A percentile compares a stretch with the other conserved stretches of the same genome.
Evolutionary conservation across 371 early-diverging fungal species (phyloP).

Genomic region (Zychaea mexicana): DNA sequence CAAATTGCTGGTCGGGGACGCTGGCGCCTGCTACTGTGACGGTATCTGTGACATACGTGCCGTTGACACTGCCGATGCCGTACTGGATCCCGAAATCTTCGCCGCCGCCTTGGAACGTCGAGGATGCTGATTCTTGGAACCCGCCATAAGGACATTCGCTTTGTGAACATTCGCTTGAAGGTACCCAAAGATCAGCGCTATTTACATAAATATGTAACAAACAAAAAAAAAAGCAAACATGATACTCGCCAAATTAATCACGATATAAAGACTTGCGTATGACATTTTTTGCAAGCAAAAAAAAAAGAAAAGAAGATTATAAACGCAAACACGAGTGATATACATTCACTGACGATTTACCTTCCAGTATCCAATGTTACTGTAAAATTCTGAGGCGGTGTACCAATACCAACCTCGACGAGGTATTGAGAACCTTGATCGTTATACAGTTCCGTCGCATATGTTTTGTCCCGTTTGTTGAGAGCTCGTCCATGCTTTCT

Average conservation of each 20-base stretch:
- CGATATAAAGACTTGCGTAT: too few species aligned
- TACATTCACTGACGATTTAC: conserved; percentile 20
- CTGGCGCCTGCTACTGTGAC: conserved; percentile 35
- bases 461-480: conserved; percentile 5
- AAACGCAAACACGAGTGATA: neutral
- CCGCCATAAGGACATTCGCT: conserved; percentile 27
- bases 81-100: conserved; percentile 26
- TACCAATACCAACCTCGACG: conserved; percentile 36
- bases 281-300: neutral
- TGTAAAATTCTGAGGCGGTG: conserved; percentile 42
- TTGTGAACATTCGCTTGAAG: conserved; percentile 21
- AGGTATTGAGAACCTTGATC: conserved; percentile 41
- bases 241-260: too few species aligned
- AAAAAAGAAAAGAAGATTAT: neutral
- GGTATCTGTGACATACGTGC: conserved; percentile 30
- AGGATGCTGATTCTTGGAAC: conserved; percentile 22
- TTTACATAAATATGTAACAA: neutral
- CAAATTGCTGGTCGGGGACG: conserved; percentile 45
- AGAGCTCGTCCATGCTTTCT: neutral
- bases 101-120: conserved; percentile 17
- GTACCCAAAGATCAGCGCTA: conserved; percentile 38
- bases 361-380: conserved; percentile 54
- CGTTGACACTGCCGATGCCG: conserved; percentile 33
- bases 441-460: conserved; percentile 18
- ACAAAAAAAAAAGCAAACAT: neutral